Evolutionary conservation across 495 filamentous ascomycete species (phyloP), one percentile per base, ranked within the genome.

Genomic region (Podospora comata): DNA sequence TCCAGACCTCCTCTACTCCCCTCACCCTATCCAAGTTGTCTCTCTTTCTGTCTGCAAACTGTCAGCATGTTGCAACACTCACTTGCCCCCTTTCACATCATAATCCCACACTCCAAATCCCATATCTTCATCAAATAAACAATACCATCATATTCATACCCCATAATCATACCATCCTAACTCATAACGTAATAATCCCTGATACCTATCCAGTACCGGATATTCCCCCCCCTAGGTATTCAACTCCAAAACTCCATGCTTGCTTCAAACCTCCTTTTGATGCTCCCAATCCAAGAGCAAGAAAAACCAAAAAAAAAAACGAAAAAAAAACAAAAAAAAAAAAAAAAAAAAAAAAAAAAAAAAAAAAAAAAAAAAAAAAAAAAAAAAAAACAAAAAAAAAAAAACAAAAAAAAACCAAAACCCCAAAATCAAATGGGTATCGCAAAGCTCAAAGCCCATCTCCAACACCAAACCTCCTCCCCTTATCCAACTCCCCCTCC

Each of bases 401-500:
- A 23, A 23, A 23, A 20, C 7, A 48, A 11, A 48, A 13, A 48
- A 48, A 48, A 48, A 13, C 39, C 11, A 6, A 48, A 48, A 11
- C 13, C 39, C 5, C 15, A 48, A 48, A 48, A 48, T 11, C 39
- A 48, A 48, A 48, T 48, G 39, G 39, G 39, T 18, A 48, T 48
- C 39, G 2, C 5, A 60, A 66, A 48, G 13, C 32, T 20, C 61
- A 44, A 63, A 63, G 39, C 13, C 9, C 39, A 48, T 48, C 39
- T 13, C 39, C 39, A 48, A 48, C 39, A 13, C 75, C 75, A 67
- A 77, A 75, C 65, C 67, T 64, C 56, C 75, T 28, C 26, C 75
- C 75, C 63, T 56, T 67, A 70, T 76, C 75, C 71, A 77, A 56
- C 69, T 70, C 62, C 57, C 20, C 59, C 65, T 76, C 75, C 15